phyloP scores from a whole-genome alignment of 2,329 filamentous ascomycete genomes.

The Lojkania enalia region DNA sequence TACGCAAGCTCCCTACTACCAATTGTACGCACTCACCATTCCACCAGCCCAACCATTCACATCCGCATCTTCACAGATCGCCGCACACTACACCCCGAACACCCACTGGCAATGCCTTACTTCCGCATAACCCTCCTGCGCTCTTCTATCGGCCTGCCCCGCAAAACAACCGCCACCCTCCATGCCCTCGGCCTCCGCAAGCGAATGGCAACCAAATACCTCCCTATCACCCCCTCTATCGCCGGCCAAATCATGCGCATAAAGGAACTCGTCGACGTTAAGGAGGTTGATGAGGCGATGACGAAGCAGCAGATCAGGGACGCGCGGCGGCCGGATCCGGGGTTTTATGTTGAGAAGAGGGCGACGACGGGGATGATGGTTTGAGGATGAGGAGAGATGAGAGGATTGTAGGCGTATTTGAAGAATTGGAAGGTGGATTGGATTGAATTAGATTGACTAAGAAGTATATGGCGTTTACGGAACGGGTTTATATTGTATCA shows the following conservation, averaged over 20 bases:
- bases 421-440: background rate
- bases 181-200: slow-evolving; percentile 82
- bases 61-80: slow-evolving; percentile 5
- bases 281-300: slow-evolving; percentile 70
- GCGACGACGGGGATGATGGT: too few relatives aligned
- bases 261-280: slow-evolving; percentile 85
- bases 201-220: slow-evolving; percentile 85
- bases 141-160: slow-evolving; percentile 81
- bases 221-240: slow-evolving; percentile 77
- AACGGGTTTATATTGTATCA: background rate
- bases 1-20: too few relatives aligned
- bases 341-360: slow-evolving; percentile 75
- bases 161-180: slow-evolving; percentile 77
- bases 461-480: too few relatives aligned
- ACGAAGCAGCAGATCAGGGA: slow-evolving; percentile 70
- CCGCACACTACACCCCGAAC: slow-evolving; percentile 5
- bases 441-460: background rate
- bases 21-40: too few relatives aligned
- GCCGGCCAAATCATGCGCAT: slow-evolving; percentile 93
- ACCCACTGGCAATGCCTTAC: slow-evolving; percentile 64
- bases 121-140: slow-evolving; percentile 92
- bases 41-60: too few relatives aligned
- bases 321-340: slow-evolving; percentile 72
- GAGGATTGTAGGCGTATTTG: background rate
- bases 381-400: slow-evolving; percentile 2